phyloP scores from a whole-genome alignment of 768 basidiomycete species.

The Auriscalpium orientale region DNA sequence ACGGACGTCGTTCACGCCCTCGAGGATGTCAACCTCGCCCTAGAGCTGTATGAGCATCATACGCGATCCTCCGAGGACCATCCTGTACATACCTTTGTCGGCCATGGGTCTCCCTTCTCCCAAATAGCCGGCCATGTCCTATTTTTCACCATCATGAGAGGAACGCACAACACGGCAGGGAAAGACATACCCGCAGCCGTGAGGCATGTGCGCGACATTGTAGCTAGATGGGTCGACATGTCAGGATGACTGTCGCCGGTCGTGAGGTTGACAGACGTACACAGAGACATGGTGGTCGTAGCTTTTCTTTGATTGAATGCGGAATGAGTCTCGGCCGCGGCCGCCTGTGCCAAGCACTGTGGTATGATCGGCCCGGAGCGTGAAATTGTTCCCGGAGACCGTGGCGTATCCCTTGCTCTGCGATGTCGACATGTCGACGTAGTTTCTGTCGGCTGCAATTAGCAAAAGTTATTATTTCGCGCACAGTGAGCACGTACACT shows the following conservation, averaged over 20 bases:
- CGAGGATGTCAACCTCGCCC: conserved; percentile 17
- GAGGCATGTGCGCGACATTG: conserved; percentile 23
- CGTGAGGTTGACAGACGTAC: conserved; percentile 2
- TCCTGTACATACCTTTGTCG: conserved; percentile 12
- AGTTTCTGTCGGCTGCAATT: conserved; percentile 26
- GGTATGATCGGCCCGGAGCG: conserved; percentile 48
- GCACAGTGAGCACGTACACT: conserved; percentile 43
- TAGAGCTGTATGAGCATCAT: background rate
- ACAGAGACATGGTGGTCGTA: conserved; percentile 19
- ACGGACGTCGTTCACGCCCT: background rate
- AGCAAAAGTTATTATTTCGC: background rate
- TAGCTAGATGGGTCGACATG: conserved; percentile 6
- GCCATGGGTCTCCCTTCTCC: conserved; percentile 18
- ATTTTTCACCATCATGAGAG: background rate
- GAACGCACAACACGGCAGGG: background rate
- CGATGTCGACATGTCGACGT: conserved; percentile 42
- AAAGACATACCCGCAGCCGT: conserved; percentile 18
- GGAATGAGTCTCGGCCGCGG: conserved; percentile 20
- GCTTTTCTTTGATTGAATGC: conserved; percentile 31
- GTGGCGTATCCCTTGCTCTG: conserved; percentile 48
- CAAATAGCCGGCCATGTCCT: conserved; percentile 24
- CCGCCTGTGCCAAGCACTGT: conserved; percentile 39
- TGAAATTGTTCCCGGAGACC: conserved; percentile 42
- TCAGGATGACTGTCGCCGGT: background rate
- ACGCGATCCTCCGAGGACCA: background rate